These are phyloP conservation scores for Sphagnum magellanicum DNA, from an alignment of 228 moss, liverwort and hornwort species.

Conservation along the genomic window DNA sequence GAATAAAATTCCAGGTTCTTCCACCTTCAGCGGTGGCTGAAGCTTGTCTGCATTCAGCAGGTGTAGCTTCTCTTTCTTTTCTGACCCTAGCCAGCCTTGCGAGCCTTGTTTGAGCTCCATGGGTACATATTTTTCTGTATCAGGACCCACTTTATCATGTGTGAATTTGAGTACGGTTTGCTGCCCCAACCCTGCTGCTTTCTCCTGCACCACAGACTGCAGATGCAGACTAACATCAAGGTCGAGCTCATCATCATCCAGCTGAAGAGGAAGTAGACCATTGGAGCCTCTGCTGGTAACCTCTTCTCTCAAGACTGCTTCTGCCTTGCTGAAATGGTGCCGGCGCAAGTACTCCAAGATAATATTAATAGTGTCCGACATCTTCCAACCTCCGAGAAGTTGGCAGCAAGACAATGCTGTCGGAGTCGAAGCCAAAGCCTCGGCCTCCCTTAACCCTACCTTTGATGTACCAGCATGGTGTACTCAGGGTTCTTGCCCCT, in stretches of 20 bases:
- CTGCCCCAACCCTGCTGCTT: constrained; percentile 12
- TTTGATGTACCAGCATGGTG: background rate
- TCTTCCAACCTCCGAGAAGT: background rate
- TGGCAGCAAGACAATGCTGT: background rate
- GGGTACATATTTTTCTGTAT: constrained; percentile 8
- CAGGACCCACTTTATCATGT: constrained; percentile 7
- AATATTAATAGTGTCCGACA: constrained; percentile 32
- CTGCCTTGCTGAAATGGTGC: constrained; percentile 38
- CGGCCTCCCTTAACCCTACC: background rate
- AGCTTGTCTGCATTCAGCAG: constrained; percentile 41
- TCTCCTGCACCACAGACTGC: constrained; percentile 21
- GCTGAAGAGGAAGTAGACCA: constrained; percentile 14
- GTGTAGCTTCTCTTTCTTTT: constrained; percentile 27
- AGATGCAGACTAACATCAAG: constrained; percentile 14
- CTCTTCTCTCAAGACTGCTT: constrained; percentile 36
- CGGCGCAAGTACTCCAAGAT: constrained; percentile 37
- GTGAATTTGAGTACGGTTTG: constrained; percentile 25
- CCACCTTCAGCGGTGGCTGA: background rate
- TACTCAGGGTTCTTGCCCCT: too few relatives aligned
- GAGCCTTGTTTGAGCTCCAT: background rate
- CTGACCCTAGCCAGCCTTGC: constrained; percentile 14
- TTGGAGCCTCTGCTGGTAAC: constrained; percentile 19
- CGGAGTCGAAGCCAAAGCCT: background rate
- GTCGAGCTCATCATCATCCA: constrained; percentile 31
- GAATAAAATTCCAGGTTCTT: constrained; percentile 32